Conservation (phyloP, 441 rosid genomes). For the Jatropha multifida region DNA sequence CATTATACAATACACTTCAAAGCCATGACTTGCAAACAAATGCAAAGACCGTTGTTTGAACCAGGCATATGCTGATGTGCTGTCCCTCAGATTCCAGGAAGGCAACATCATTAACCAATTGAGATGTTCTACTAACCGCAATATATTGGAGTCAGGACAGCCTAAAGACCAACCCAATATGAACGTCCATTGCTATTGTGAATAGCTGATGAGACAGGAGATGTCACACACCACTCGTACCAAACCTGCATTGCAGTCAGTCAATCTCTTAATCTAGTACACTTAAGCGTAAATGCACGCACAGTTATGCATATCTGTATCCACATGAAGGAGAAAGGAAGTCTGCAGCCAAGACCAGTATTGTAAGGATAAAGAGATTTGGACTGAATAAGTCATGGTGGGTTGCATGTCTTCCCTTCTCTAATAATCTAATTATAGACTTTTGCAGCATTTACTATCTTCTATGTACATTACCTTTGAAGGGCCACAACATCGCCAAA, state of each 20-base stretch:
- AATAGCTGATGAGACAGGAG: slow-evolving; percentile 60
- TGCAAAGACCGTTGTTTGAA: neutral
- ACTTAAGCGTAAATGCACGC: neutral
- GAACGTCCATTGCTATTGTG: slow-evolving; percentile 96
- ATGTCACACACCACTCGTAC: slow-evolving; percentile 92
- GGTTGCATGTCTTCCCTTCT: neutral
- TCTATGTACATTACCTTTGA: slow-evolving; percentile 52
- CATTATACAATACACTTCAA: neutral
- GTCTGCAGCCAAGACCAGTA: neutral
- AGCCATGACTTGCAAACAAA: neutral
- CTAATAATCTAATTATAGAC: neutral
- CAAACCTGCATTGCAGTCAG: slow-evolving; percentile 60
- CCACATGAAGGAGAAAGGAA: neutral
- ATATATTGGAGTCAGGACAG: neutral
- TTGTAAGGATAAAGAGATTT: neutral
- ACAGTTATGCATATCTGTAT: neutral
- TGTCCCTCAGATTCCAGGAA: neutral
- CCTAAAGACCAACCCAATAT: slow-evolving; percentile 73
- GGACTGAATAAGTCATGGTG: neutral
- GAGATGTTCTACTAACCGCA: neutral
- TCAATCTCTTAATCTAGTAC: neutral
- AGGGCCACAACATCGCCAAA: slow-evolving; percentile 89
- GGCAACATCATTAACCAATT: neutral
- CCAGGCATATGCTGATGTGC: neutral
- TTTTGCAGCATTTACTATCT: neutral